A percentile compares a stretch with the other conserved stretches of the same genome.
Conservation (phyloP, 169 alveolate species). For the Nephromyces sp. region DNA sequence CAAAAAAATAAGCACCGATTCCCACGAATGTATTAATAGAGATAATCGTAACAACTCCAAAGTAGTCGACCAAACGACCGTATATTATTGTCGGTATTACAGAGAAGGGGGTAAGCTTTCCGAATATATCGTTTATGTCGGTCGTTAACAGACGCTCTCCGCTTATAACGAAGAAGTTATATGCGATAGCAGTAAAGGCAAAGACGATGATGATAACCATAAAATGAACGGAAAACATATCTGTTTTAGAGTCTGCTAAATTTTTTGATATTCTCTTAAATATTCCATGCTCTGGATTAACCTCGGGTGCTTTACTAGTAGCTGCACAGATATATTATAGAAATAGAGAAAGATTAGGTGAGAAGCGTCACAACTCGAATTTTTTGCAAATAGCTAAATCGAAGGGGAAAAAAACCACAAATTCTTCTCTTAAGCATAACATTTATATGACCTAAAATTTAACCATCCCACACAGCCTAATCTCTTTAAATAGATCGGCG, state of each 20-base stretch:
- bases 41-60: conserved; percentile 17
- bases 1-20: conserved; percentile 16
- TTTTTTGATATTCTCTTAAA: background rate
- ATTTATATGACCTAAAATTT: too few relatives aligned
- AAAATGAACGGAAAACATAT: background rate
- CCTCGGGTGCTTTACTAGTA: too few relatives aligned
- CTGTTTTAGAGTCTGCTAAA: background rate
- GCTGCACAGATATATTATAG: too few relatives aligned
- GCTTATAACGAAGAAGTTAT: conserved; percentile 19
- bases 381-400: too few relatives aligned
- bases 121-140: conserved; percentile 33
- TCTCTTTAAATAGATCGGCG: too few relatives aligned
- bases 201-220: conserved; percentile 15
- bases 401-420: too few relatives aligned
- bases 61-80: conserved; percentile 21
- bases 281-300: background rate
- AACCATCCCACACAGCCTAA: too few relatives aligned
- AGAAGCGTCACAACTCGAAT: too few relatives aligned
- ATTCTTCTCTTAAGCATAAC: too few relatives aligned
- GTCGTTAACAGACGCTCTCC: conserved; percentile 29
- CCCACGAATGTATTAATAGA: conserved; percentile 9
- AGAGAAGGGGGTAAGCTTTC: conserved; percentile 21
- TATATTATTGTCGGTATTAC: conserved; percentile 25
- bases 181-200: conserved; percentile 15
- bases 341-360: too few relatives aligned